These are phyloP conservation scores for Stephania japonica DNA, from an alignment of 164 flowering plant species.

Conservation along the genomic window DNA sequence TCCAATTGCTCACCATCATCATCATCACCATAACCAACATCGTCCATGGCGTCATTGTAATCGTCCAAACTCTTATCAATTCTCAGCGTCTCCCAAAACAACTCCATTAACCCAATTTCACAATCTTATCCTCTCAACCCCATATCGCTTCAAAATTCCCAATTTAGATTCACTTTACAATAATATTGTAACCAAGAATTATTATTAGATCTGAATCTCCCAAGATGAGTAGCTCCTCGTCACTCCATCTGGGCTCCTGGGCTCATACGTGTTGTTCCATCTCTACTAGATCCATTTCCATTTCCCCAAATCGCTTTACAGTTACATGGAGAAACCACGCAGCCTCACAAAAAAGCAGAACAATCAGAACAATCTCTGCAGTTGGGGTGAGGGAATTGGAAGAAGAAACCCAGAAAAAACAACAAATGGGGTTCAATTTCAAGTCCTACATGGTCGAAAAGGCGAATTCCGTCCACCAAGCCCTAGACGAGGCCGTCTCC, in stretches of 20 bases:
- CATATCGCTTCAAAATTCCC: background rate
- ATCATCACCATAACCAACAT: no score
- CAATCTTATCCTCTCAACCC: background rate
- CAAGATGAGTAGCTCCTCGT: conserved; percentile 30
- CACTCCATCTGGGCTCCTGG: conserved; percentile 34
- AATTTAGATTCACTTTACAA: background rate
- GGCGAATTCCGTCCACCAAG: conserved; percentile 46
- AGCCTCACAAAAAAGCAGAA: background rate
- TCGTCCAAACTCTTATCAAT: no score
- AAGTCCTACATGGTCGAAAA: conserved; percentile 46
- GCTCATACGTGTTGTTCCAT: conserved; percentile 24
- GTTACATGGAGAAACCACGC: conserved; percentile 7
- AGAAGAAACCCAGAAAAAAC: conserved; percentile 8
- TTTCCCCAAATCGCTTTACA: conserved; percentile 11
- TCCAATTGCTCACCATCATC: background rate
- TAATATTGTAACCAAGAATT: background rate
- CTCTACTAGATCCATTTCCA: conserved; percentile 24
- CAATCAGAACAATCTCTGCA: conserved; percentile 23
- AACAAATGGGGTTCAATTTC: conserved; percentile 37
- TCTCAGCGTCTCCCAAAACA: no score
- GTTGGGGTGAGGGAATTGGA: conserved; percentile 7
- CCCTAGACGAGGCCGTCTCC: conserved; percentile 49
- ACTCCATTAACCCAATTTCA: background rate
- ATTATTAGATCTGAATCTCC: background rate
- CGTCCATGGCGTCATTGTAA: background rate